A percentile compares a stretch with the other conserved stretches of the same genome.
Evolutionary conservation across 2,329 filamentous ascomycete species (phyloP).

Genomic region (Penicillium sp.): DNA sequence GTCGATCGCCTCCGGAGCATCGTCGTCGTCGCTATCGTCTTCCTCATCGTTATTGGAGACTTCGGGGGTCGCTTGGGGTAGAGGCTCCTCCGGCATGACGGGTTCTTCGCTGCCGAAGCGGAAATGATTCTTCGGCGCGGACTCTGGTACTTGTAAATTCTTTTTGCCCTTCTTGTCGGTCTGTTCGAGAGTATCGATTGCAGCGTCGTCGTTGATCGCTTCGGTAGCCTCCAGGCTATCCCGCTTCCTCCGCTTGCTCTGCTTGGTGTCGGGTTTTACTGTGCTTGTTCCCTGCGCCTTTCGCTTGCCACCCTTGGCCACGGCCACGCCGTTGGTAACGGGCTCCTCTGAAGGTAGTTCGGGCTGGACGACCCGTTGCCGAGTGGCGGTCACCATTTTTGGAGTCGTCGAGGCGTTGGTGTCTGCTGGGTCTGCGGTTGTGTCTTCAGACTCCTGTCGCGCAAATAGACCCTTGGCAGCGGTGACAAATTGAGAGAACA

Average conservation of each 20-base stretch:
- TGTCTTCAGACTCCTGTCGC: conserved; percentile 34
- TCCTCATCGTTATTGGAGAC: conserved; percentile 26
- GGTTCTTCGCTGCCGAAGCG: conserved; percentile 50
- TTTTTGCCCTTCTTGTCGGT: conserved; percentile 20
- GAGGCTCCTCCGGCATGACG: conserved; percentile 23
- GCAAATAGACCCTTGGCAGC: conserved; percentile 48
- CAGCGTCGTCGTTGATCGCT: conserved; percentile 17
- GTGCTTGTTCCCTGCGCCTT: conserved; percentile 31
- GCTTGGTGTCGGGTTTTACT: conserved; percentile 29
- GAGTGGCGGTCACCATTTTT: conserved; percentile 42
- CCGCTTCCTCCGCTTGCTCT: conserved; percentile 41
- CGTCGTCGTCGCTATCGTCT: conserved; percentile 39
- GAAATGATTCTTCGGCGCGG: conserved; percentile 36
- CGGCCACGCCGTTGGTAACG: conserved; percentile 14
- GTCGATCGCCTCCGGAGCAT: conserved; percentile 48
- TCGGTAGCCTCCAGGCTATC: conserved; percentile 27
- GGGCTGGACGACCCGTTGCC: conserved; percentile 30
- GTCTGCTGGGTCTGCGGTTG: conserved; percentile 12
- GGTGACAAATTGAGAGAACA: conserved; percentile 48
- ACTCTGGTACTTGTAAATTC: conserved; percentile 7
- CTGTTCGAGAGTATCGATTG: conserved; percentile 14
- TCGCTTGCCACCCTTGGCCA: conserved; percentile 36
- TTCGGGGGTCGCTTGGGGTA: conserved; percentile 25
- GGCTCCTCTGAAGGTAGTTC: conserved; percentile 16
- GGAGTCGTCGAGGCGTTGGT: conserved; percentile 23